phyloP scores from a whole-genome alignment of 1,284 basidiomycete species.

The Moniliophthora roreri region DNA sequence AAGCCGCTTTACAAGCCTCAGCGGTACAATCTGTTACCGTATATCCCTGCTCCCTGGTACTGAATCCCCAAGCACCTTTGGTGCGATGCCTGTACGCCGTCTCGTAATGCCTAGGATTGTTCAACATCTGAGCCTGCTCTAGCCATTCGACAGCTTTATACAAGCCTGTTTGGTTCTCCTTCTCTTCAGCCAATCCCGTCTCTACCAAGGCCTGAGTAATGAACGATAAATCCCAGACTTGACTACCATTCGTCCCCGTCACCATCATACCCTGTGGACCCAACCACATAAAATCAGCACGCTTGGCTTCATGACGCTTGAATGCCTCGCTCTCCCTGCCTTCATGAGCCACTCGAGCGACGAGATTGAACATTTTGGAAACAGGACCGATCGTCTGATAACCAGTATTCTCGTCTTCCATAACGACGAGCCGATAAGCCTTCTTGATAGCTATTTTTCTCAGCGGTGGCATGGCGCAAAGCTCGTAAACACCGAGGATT shows the following conservation, averaged over 20 bases:
- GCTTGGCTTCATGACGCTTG: conserved; percentile 70
- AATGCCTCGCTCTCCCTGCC: conserved; percentile 75
- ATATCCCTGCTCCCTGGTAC: conserved; percentile 95
- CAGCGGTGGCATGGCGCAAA: conserved; percentile 61
- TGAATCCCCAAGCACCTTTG: conserved; percentile 93
- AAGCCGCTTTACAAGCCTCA: conserved; percentile 90
- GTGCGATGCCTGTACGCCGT: conserved; percentile 83
- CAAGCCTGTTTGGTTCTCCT: conserved; percentile 71
- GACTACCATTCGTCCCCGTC: conserved; percentile 94
- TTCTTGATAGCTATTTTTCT: conserved; percentile 63
- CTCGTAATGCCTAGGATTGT: conserved; percentile 78
- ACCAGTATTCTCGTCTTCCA: conserved; percentile 91
- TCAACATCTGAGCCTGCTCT: conserved; percentile 85
- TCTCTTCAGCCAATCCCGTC: conserved; percentile 80
- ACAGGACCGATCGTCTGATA: conserved; percentile 95
- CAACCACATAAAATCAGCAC: conserved; percentile 95
- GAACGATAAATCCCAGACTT: conserved; percentile 95
- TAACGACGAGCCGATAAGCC: conserved; percentile 79
- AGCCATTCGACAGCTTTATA: conserved; percentile 83
- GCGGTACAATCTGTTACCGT: conserved; percentile 96
- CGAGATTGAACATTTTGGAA: conserved; percentile 90
- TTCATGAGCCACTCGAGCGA: conserved; percentile 72
- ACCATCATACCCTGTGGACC: conserved; percentile 90
- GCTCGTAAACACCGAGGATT: conserved; percentile 73
- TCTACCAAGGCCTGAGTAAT: conserved; percentile 93